Percentiles rank a stretch among this genome's conserved stretches.
phyloP scores from a whole-genome alignment of 2,329 filamentous ascomycete species.

The Coniella lustricola region DNA sequence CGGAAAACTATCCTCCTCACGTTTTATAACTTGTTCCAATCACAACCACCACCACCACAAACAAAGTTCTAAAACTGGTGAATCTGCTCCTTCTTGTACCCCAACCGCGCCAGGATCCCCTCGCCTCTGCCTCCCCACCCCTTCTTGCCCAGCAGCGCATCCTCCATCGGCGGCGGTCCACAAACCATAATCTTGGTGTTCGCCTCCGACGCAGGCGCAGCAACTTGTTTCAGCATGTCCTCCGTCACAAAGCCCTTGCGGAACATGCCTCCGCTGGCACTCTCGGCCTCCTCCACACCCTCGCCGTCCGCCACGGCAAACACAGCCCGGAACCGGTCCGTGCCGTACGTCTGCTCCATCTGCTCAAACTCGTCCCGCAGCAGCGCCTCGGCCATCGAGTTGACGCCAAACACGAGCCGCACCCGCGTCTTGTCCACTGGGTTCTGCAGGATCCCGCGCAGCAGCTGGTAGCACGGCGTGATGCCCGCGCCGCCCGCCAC shows the following conservation, averaged over 20 bases:
- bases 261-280: background rate
- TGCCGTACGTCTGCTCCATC: slow-evolving; percentile 37
- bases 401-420: slow-evolving; percentile 60
- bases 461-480: slow-evolving; percentile 61
- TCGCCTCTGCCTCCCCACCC: slow-evolving; percentile 23
- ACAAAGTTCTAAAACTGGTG: slow-evolving; percentile 44
- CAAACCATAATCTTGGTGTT: slow-evolving; percentile 60
- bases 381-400: slow-evolving; percentile 56
- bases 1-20: too few species aligned
- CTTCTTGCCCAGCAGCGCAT: slow-evolving; percentile 41
- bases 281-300: too few species aligned
- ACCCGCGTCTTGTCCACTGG: slow-evolving; percentile 55
- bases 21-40: too few species aligned
- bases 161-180: slow-evolving; percentile 62
- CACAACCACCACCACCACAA: background rate
- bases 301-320: slow-evolving; percentile 32
- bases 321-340: slow-evolving; percentile 48
- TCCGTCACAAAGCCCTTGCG: slow-evolving; percentile 51
- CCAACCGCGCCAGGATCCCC: slow-evolving; percentile 50
- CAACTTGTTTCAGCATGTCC: slow-evolving; percentile 45
- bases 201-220: slow-evolving; percentile 24
- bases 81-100: slow-evolving; percentile 50
- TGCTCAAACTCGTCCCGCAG: slow-evolving; percentile 48
- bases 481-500: slow-evolving; percentile 68
- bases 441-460: slow-evolving; percentile 54